Evolutionary conservation across 768 basidiomycete genomes (phyloP), one percentile per base, ranked within the genome.

Genomic region (Sporobolomyces phaffii): DNA sequence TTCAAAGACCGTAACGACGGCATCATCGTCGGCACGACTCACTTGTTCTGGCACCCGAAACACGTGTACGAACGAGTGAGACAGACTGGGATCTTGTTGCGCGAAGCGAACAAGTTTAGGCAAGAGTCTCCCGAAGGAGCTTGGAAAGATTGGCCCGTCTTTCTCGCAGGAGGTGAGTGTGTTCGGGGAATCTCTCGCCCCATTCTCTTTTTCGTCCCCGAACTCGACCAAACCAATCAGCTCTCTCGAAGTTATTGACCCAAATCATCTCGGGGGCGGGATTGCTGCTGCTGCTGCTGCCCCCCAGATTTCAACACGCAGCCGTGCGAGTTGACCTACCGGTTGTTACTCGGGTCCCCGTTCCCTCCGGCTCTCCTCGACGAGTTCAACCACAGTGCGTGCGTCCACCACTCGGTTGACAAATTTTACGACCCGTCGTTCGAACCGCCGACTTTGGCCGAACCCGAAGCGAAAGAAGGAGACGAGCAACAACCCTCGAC

Each of bases 11-110:
- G 80, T 4, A 49, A 74, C 10, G 78, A 80, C 43, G 90, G 91
- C 6, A 77, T 90, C 38, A 79, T 94, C 44, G 79, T 93, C 18
- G 90, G 85, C 4, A 96, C 93, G 1, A 92, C 92, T 0, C 93
- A 97, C 79, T 80, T 94, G 28, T 97, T 96, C 77, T 97, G 93
- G 93, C 91, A 94, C 78, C 91, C 91, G 8, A 83, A 82, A 86
- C 91, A 78, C 64, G 83, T 79, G 6, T 97, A 96, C 75, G 93
- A 98, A 78, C 83, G 91, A 1, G 54, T 54, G 28, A 13, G 72
- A 15, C 94, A 98, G 80, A 83, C 83, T 1, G 84, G 82, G 3
- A 85, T 97, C 64, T 77, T 97, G 3, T 72, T 88, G 33, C 83
- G 87, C 40, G 86, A 88, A 74, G 82, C 85, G 14, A 52, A 77